Base-by-base conservation (phyloP, 1,284 basidiomycete genomes). In the Cystobasidiaceae sp. region DNA sequence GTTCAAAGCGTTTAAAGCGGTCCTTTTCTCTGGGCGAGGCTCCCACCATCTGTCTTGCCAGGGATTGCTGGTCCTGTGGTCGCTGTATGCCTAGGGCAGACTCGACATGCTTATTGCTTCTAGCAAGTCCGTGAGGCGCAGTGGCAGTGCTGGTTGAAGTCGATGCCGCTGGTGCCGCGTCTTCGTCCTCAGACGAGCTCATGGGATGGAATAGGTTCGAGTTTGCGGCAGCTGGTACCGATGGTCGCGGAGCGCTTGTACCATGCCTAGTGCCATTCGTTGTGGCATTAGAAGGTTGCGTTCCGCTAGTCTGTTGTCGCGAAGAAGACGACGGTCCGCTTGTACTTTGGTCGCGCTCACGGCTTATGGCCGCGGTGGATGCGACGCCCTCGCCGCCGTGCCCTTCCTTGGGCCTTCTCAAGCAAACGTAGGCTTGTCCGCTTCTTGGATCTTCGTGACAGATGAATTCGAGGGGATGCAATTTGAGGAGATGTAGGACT, bases 401-500 rank as follows among this genome's bases (percentile, higher is more conserved):
- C n/a, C n/a, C n/a, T n/a, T n/a, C n/a, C n/a, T n/a, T n/a, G n/a
- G n/a, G n/a, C 8, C n/a, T 11, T 15, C 41, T 52, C 8, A 52
- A 23, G 15, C 23, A 32, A 13, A 52, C 13, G 23, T n/a, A 39
- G 5, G 33, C 41, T 25, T 52, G 17, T 2, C 50, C 50, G 41
- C 21, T 17, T 30, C 15, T 52, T n/a, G 50, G 50, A 23, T 39
- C 4, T 7, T 33, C 50, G n/a, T 32, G 32, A 19, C 11, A 37
- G 33, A 37, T 21, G 3, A 52, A 37, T n/a, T 52, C 32, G 37
- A 25, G 25, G 13, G 50, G 50, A 15, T 37, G 33, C 5, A 37
- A 37, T 37, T 52, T 52, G 15, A 52, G 50, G 13, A 52, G 37
- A 52, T 52, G 50, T 39, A 32, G 50, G 5, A 52, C 50, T 39